Conservation (phyloP, 345 rosid species). For the Euphorbia tirucalli region DNA sequence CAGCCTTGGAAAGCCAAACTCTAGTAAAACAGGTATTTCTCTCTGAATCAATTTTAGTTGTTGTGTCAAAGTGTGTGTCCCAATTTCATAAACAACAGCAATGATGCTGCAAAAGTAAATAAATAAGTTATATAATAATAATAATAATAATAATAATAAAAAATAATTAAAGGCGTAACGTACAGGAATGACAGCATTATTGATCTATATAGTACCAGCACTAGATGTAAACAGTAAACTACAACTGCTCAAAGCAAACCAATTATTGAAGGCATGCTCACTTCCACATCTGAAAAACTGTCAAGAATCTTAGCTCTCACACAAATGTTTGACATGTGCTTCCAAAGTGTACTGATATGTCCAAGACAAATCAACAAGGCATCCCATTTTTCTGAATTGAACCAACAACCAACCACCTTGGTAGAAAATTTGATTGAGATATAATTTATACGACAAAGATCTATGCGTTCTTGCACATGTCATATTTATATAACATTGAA, state of each 20-base stretch:
- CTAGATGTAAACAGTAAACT: neutral
- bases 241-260: neutral
- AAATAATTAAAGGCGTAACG: neutral
- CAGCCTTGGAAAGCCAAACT: slow-evolving; percentile 4
- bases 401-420: neutral
- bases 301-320: neutral
- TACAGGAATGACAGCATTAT: neutral
- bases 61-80: neutral
- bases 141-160: too few relatives aligned
- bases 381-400: neutral
- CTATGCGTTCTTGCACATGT: neutral
- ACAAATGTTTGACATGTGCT: neutral
- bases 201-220: neutral
- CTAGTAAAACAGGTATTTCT: neutral
- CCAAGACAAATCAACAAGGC: neutral
- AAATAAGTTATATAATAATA: too few relatives aligned
- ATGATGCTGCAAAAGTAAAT: too few relatives aligned
- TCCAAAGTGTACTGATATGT: neutral
- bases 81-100: neutral
- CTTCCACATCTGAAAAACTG: neutral
- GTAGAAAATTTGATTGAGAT: neutral
- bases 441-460: neutral
- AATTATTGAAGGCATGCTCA: neutral
- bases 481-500: neutral
- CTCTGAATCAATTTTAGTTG: neutral